Evolutionary conservation across 148 eudicot genomes (phyloP).

Genomic region (Bassia scoparia): DNA sequence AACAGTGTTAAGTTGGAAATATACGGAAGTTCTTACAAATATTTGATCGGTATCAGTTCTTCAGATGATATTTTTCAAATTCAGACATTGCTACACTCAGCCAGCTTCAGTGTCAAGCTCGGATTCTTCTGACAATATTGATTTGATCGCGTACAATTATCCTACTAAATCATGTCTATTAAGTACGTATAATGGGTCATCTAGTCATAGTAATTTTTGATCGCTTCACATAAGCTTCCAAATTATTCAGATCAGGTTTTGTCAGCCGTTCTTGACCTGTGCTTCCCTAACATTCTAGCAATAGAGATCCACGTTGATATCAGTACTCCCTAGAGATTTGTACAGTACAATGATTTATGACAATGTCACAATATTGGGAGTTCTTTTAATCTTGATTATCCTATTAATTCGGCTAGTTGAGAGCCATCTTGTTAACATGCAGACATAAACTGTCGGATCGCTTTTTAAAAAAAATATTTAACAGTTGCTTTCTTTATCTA

Average conservation of each 20-base stretch:
- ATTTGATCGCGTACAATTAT: not conserved
- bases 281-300: constrained; percentile 3
- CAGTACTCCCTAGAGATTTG: not conserved
- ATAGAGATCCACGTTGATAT: constrained; percentile 6
- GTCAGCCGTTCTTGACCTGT: constrained; percentile 18
- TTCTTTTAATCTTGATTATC: not conserved
- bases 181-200: not conserved
- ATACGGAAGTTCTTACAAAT: constrained; percentile 24
- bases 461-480: no score
- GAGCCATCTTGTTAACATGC: not conserved
- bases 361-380: not conserved
- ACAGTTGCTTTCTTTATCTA: no score
- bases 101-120: constrained; percentile 60
- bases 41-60: constrained; percentile 30
- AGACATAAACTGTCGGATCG: no score
- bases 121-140: constrained; percentile 47
- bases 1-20: not conserved
- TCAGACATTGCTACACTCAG: constrained; percentile 28
- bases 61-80: constrained; percentile 16
- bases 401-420: not conserved
- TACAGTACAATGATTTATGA: constrained; percentile 7
- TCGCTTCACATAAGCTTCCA: constrained; percentile 17
- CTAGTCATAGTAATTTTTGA: no score
- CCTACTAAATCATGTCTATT: not conserved
- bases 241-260: constrained; percentile 16